Base-by-base conservation (phyloP, 495 filamentous ascomycete species). In the Penicillium simplicissimum region DNA sequence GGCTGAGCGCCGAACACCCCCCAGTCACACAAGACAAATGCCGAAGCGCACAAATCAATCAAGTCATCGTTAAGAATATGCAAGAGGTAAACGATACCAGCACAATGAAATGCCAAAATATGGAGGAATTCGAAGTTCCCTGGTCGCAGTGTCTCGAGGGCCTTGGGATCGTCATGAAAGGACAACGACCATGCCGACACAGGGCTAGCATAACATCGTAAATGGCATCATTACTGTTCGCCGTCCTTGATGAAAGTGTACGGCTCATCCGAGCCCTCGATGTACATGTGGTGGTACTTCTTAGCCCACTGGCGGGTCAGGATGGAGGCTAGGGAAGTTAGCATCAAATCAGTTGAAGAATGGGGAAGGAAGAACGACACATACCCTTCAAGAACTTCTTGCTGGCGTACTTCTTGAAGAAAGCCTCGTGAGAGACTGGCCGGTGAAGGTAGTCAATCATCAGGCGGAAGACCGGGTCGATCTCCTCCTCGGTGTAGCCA, bases 321-420 rank as follows among this genome's bases (percentile, higher is more conserved):
- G 61, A 97, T 92, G 38, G 95, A 97, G 57, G 93, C 95, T 97
- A 35, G 19, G 25, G 1, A 25, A 25, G 63, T 77, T 58, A 76
- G 64, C 13, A 56, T 45, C 8, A 13, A 23, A 13, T 11, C 17
- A 11, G 7, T 17, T 8, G 3, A 34, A 25, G 23, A 14, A 19
- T 14, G 25, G 37, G 35, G 19, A 23, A 40, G 14, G 25, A 45
- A 10, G 38, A 1, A 15, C 11, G 40, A 43, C 21, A 42, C 28
- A 71, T 85, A 93, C 95, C 94, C 80, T 97, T 97, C 69, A 97
- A 76, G 77, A 97, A 98, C 76, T 94, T 96, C 81, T 97, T 98
- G 84, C 92, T 95, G 15, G 96, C 95, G 70, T 98, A 98, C 74
- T 98, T 98, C 83, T 94, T 95, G 83, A 96, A 98, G 84, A 98